These are phyloP conservation scores for Vinca minor DNA, from an alignment of 257 asterid genomes.

Conservation along the genomic window DNA sequence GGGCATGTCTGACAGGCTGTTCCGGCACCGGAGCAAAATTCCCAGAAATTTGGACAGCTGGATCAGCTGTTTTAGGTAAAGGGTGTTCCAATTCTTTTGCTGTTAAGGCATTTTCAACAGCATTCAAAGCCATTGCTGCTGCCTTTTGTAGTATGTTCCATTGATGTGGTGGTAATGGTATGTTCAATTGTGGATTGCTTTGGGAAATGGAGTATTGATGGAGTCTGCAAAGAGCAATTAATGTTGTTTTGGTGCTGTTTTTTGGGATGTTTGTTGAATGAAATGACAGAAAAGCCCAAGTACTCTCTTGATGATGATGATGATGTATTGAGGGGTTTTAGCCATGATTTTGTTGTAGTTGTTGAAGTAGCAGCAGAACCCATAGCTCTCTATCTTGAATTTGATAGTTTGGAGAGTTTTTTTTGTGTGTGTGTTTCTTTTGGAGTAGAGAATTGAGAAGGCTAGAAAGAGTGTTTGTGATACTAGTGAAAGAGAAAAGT, in stretches of 20 bases:
- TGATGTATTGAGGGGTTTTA: conserved; percentile 16
- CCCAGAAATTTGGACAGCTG: conserved; percentile 74
- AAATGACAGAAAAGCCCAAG: conserved; percentile 12
- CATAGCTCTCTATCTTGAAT: conserved; percentile 46
- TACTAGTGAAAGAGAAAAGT: background rate
- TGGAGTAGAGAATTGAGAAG: too few species aligned
- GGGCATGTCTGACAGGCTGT: conserved; percentile 43
- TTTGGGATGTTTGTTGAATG: conserved; percentile 14
- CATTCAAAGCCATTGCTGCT: conserved; percentile 77
- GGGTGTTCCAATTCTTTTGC: conserved; percentile 57
- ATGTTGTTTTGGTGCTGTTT: conserved; percentile 7
- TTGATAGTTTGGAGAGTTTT: conserved; percentile 7
- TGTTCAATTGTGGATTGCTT: conserved; percentile 36
- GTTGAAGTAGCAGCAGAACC: conserved; percentile 21
- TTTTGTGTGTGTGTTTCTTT: background rate
- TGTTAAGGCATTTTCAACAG: conserved; percentile 56
- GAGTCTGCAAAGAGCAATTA: conserved; percentile 48
- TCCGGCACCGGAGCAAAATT: conserved; percentile 94
- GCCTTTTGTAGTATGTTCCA: conserved; percentile 70
- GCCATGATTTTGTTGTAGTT: conserved; percentile 33
- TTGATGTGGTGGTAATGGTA: conserved; percentile 32
- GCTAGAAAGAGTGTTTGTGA: too few species aligned
- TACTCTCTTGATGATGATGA: too few species aligned
- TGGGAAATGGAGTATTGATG: conserved; percentile 48
- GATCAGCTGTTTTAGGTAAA: conserved; percentile 86